Evolutionary conservation across 2,329 filamentous ascomycete genomes (phyloP), one percentile per base, ranked within the genome.

Genomic region (Pestalotiopsis sp.): DNA sequence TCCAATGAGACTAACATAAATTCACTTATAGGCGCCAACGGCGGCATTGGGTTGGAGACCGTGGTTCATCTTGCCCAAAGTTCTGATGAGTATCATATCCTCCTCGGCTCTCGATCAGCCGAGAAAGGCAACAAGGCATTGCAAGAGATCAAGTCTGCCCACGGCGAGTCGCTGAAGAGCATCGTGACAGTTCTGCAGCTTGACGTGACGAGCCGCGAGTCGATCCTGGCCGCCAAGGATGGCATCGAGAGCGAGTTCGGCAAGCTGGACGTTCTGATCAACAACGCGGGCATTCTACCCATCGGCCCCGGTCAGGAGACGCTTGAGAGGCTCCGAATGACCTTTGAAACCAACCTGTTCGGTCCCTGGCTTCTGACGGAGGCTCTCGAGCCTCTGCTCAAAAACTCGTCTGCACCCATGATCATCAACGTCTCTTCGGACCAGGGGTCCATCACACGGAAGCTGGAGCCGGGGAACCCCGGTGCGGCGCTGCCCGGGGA

Each of bases 101-200:
- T 84, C 27, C 76, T 84, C 25, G 79, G 76, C 25, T 72, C 72
- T 60, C 79, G 83, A 14, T 79, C 76, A 23, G 5, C 72, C 13
- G 75, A 80, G 41, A 83, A 82, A 70, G 82, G 81, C 66, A 64
- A 77, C n/a, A 74, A 73, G 61, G 81, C 79, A 3, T 67, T 80
- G 11, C 57, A 64, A 40, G 71, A 72, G 9, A 68, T 76, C 23
- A 70, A 72, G 49, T 83, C 27, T 81, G 82, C 77, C 3, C 84
- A 90, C 74, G 79, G 80, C 49, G 81, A 83, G 27, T 73, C 80
- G 49, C 80, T 82, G 45, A 74, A 83, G 4, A 88, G 88, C 6
- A 74, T 85, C 59, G 89, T 91, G 75, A 89, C 90, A 62, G 84
- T 82, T 1, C 77, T 70, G 27, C 65, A 71, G n/a, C 65, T 71